Conservation (phyloP, 2,329 filamentous ascomycete genomes). For the Akanthomyces dipterigenus region DNA sequence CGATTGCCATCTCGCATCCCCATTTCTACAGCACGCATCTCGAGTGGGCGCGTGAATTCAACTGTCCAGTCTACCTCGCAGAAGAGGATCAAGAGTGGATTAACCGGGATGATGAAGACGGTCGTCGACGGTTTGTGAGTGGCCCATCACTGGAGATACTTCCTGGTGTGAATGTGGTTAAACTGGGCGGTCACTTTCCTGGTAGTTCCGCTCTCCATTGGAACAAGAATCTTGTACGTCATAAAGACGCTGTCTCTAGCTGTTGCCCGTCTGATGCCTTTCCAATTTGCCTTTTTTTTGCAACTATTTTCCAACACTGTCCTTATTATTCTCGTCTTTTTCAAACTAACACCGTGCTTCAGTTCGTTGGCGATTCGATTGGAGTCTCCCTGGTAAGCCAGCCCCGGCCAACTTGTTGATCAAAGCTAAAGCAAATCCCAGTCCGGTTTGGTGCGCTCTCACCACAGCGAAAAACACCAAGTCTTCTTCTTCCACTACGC, state of each 20-base stretch:
- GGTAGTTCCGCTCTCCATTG: constrained; percentile 64
- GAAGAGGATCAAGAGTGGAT: constrained; percentile 62
- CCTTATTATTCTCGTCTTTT: too few relatives aligned
- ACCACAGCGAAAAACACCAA: constrained; percentile 5
- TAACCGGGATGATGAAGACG: constrained; percentile 31
- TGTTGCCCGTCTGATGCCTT: background rate
- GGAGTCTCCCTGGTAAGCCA: constrained; percentile 8
- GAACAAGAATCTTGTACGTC: constrained; percentile 39
- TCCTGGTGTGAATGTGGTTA: constrained; percentile 52
- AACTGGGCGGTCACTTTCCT: constrained; percentile 73
- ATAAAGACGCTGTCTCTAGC: too few relatives aligned
- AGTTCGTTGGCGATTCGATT: constrained; percentile 13
- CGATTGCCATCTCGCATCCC: constrained; percentile 72
- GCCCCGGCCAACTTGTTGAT: background rate
- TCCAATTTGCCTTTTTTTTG: background rate
- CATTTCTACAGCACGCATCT: constrained; percentile 76
- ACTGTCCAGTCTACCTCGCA: constrained; percentile 63
- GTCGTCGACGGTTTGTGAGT: constrained; percentile 39
- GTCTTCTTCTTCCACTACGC: constrained; percentile 12
- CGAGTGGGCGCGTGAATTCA: constrained; percentile 64
- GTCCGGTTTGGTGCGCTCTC: constrained; percentile 9
- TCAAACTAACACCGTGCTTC: background rate
- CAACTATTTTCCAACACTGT: too few relatives aligned
- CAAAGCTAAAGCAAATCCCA: background rate
- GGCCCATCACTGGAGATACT: constrained; percentile 34